These are phyloP conservation scores for Olyra latifolia DNA, from an alignment of 176 grass and related monocot genomes.

Conservation along the genomic window DNA sequence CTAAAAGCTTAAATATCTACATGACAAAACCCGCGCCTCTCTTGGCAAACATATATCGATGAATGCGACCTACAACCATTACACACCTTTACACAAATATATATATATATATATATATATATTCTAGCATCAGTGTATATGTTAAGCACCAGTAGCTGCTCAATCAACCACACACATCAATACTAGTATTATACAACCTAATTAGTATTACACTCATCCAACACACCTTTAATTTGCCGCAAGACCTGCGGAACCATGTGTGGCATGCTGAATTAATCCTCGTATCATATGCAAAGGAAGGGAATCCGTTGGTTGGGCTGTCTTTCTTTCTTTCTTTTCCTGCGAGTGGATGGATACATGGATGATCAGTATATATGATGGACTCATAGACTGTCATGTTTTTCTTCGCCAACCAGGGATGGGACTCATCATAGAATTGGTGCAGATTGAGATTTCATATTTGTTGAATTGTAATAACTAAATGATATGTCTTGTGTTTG, in stretches of 20 bases:
- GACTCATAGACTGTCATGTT: too few relatives aligned
- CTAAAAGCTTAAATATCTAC: neutral
- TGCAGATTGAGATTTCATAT: too few relatives aligned
- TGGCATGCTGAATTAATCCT: neutral
- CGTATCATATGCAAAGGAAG: neutral
- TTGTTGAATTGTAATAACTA: too few relatives aligned
- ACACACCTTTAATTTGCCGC: slow-evolving; percentile 2
- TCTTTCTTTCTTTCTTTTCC: slow-evolving; percentile 1
- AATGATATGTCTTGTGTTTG: too few relatives aligned
- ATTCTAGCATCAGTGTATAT: neutral
- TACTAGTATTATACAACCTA: neutral
- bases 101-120: too few relatives aligned
- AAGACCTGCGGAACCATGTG: neutral
- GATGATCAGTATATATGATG: too few relatives aligned
- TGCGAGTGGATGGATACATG: neutral
- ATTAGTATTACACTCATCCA: neutral
- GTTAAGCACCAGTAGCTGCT: neutral
- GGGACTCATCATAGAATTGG: too few relatives aligned
- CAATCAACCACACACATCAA: slow-evolving; percentile 2
- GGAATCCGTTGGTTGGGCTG: slow-evolving; percentile 59
- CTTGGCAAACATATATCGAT: slow-evolving; percentile 11
- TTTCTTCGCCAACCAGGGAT: too few relatives aligned
- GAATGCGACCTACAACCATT: slow-evolving; percentile 8
- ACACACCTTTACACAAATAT: too few relatives aligned
- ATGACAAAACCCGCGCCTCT: neutral